These are phyloP conservation scores for Fusarium sp. DNA, from an alignment of 2,329 filamentous ascomycete species.

Conservation along the genomic window DNA sequence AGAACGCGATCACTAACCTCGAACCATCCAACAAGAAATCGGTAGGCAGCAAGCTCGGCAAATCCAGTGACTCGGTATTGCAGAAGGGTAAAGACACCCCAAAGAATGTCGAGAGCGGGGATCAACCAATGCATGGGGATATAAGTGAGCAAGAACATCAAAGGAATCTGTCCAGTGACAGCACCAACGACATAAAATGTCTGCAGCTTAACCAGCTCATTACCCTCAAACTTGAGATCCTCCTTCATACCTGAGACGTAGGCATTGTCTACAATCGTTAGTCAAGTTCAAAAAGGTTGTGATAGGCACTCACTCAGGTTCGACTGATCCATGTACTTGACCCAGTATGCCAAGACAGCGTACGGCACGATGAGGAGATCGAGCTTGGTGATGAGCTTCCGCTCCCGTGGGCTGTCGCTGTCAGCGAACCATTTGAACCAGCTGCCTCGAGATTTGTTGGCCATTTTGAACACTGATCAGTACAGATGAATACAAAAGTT, in stretches of 20 bases:
- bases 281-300: not conserved
- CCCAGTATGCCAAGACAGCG: conserved; percentile 35
- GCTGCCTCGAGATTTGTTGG: not conserved
- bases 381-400: conserved; percentile 52
- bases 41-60: not conserved
- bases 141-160: not conserved
- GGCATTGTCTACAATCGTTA: not conserved
- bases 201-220: not conserved
- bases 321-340: conserved; percentile 40
- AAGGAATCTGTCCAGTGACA: not conserved
- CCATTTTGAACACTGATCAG: not conserved
- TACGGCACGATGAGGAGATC: conserved; percentile 63
- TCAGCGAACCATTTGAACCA: conserved; percentile 11
- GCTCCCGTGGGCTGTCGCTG: conserved; percentile 3
- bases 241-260: not conserved
- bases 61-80: not conserved
- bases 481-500: not conserved
- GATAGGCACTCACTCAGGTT: conserved; percentile 24
- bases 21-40: not conserved
- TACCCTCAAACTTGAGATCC: not conserved
- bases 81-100: not conserved
- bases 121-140: not conserved
- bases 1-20: not conserved
- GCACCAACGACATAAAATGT: not conserved
- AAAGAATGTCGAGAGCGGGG: not conserved